Percentiles rank a stretch among this genome's conserved stretches.
Evolutionary conservation across 768 basidiomycete species (phyloP).

Genomic region (Austroboletus festivus): DNA sequence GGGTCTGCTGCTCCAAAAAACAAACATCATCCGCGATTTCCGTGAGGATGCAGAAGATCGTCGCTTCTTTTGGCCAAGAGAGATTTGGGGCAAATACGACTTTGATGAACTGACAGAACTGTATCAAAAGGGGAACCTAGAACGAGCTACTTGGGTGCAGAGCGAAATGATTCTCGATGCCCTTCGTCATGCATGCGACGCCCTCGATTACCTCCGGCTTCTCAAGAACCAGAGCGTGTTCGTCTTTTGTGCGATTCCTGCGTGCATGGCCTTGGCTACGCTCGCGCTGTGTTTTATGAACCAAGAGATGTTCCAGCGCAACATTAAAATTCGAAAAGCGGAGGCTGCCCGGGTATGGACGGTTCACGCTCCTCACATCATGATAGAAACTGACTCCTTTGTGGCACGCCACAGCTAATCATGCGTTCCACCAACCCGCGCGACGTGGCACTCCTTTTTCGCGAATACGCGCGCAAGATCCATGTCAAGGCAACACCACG

Average conservation of each 20-base stretch:
- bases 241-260: constrained; percentile 94
- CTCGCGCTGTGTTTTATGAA: constrained; percentile 94
- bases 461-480: constrained; percentile 74
- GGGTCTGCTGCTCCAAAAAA: constrained; percentile 96
- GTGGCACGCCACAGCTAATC: constrained; percentile 59
- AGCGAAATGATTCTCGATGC: constrained; percentile 90
- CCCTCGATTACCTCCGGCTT: constrained; percentile 85
- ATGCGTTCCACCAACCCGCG: constrained; percentile 89
- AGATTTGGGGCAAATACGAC: constrained; percentile 82
- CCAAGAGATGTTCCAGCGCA: constrained; percentile 73
- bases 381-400: not conserved
- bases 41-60: constrained; percentile 84
- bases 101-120: constrained; percentile 73
- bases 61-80: constrained; percentile 92
- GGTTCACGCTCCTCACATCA: not conserved
- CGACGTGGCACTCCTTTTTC: constrained; percentile 88
- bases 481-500: constrained; percentile 74
- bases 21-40: constrained; percentile 95
- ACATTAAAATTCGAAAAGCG: constrained; percentile 95
- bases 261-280: constrained; percentile 94
- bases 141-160: constrained; percentile 75
- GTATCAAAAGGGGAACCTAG: constrained; percentile 50
- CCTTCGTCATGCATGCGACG: constrained; percentile 76
- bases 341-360: constrained; percentile 72
- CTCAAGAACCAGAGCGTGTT: constrained; percentile 91